Percentiles rank a stretch among this genome's conserved stretches.
Evolutionary conservation across 1,284 basidiomycete genomes (phyloP).

Genomic region (Cerrena zonata): DNA sequence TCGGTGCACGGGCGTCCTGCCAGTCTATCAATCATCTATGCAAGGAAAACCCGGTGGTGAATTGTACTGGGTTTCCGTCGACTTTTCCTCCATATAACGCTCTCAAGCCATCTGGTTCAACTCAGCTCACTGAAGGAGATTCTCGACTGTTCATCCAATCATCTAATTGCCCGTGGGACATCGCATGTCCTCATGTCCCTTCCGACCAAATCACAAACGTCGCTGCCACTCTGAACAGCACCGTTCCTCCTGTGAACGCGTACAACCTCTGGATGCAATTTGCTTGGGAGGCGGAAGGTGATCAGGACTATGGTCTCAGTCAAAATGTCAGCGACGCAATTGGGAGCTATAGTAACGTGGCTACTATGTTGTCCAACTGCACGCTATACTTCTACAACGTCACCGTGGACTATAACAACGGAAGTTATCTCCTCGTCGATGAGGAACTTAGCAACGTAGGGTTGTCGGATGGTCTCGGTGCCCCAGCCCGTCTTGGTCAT

Average conservation of each 20-base stretch:
- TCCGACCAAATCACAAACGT: neutral
- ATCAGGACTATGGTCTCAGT: neutral
- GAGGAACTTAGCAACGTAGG: neutral
- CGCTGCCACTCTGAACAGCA: neutral
- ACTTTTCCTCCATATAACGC: too few relatives aligned
- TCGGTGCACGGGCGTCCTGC: neutral
- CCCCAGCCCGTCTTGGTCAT: neutral
- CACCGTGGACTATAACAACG: neutral
- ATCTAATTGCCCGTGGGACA: neutral
- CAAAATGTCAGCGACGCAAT: neutral
- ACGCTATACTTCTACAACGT: neutral
- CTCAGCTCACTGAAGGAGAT: neutral
- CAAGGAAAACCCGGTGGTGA: too few relatives aligned
- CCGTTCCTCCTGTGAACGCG: neutral
- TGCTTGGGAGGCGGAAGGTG: neutral
- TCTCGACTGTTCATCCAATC: neutral
- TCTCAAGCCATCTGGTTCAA: too few relatives aligned
- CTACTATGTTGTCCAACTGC: neutral
- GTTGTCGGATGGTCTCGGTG: neutral
- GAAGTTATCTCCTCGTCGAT: neutral
- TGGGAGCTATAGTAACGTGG: neutral
- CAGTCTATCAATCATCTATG: neutral
- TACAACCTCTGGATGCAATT: neutral
- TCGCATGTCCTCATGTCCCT: neutral
- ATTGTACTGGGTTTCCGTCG: too few relatives aligned